phyloP scores from a whole-genome alignment of 169 alveolate genomes.

The Plasmodium fragile region DNA sequence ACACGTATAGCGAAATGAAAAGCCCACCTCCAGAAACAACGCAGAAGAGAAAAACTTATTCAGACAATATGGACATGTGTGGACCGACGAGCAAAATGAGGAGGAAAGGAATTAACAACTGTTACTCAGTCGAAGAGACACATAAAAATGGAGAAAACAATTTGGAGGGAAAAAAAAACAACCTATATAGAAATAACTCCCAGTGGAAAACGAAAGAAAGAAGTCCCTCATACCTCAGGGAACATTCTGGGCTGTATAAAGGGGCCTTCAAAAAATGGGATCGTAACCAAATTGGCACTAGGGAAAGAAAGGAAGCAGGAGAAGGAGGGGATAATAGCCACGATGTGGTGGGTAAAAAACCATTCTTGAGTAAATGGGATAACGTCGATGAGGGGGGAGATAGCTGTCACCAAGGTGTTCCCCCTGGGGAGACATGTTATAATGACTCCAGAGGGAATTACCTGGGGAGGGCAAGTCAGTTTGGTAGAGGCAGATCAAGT shows the following conservation, averaged over 20 bases:
- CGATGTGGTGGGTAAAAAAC: background rate
- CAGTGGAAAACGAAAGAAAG: background rate
- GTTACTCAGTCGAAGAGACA: background rate
- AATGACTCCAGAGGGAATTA: background rate
- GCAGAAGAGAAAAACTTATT: background rate
- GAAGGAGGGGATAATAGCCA: background rate
- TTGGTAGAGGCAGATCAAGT: background rate
- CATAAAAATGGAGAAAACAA: background rate
- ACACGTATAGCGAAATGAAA: background rate
- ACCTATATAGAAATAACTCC: background rate
- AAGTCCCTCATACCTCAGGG: background rate
- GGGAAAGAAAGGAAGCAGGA: background rate
- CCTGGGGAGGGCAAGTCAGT: background rate
- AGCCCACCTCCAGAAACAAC: background rate
- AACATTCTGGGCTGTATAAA: constrained; percentile 2
- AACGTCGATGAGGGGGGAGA: background rate
- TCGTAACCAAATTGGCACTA: background rate
- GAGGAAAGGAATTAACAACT: background rate
- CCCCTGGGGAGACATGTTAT: background rate
- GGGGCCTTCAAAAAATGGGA: background rate
- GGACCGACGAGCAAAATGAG: background rate
- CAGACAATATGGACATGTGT: background rate
- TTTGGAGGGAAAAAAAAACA: background rate
- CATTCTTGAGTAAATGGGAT: background rate
- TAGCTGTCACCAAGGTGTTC: background rate